These are phyloP conservation scores for Stephania cephalantha DNA, from an alignment of 164 flowering plant genomes.

Conservation along the genomic window DNA sequence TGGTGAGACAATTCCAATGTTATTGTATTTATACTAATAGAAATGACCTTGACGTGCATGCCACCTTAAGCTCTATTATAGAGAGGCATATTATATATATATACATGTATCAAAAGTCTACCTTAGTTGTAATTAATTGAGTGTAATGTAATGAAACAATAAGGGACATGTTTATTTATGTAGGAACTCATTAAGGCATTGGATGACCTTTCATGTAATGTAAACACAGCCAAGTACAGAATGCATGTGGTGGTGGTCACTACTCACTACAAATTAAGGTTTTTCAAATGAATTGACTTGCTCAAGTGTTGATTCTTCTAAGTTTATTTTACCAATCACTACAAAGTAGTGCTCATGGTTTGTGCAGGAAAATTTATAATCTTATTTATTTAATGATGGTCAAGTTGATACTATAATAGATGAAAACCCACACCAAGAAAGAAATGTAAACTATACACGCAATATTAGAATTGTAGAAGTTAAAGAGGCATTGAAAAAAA, in stretches of 20 bases:
- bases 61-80: background rate
- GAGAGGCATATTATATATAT: background rate
- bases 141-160: background rate
- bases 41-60: background rate
- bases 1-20: background rate
- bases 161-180: background rate
- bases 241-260: background rate
- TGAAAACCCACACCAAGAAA: too few species aligned
- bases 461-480: too few species aligned
- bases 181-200: background rate
- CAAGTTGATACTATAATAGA: too few species aligned
- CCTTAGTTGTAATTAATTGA: background rate
- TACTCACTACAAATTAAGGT: background rate
- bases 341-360: background rate
- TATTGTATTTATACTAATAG: background rate
- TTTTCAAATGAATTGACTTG: background rate
- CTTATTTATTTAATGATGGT: too few species aligned
- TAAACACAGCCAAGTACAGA: background rate
- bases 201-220: background rate
- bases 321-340: background rate
- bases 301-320: background rate
- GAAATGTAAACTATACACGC: too few species aligned
- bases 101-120: background rate
- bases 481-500: too few species aligned
- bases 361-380: background rate